Base-by-base conservation (phyloP, 2,329 filamentous ascomycete genomes). In the Hypoxylon sp. region DNA sequence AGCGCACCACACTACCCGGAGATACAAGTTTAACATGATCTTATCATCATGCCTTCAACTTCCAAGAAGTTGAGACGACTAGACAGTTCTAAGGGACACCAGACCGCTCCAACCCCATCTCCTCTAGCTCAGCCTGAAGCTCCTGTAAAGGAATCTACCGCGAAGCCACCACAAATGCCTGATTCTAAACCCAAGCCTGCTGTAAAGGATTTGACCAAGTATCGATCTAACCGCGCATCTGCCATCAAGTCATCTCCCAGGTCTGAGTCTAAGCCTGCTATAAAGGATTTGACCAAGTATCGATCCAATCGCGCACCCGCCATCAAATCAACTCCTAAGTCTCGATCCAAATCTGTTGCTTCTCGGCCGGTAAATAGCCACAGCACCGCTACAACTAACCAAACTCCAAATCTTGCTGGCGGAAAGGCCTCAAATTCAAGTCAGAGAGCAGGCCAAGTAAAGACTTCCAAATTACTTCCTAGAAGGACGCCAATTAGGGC, bases 131-230 rank as follows among this genome's bases (percentile, higher is more conserved):
- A 13, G 17, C 10, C 50, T n/a, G 46, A 50, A 31, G 11, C 14
- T 31, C 17, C 44, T 35, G 6, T 17, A 47, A 53, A 9, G n/a
- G 17, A 52, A 24, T 42, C 22, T 1, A 52, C 44, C n/a, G 26
- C 10, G 17, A 54, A 59, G 3, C 31, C 5, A 1, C 29, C 50
- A 9, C 24, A 50, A 29, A 57, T 39, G 1, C 42, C 44, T 19
- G 14, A 52, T 52, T 6, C 57, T 6, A 57, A 48, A 37, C 14
- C 11, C 11, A 29, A 26, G 11, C 60, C 60, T 26, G 69, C 66
- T 8, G 46, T 71, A 2, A 69, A 71, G 13, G 48, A 64, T 10
- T 24, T 46, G 52, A 19, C 26, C 24, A 65, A 11, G 42, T 39
- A 13, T 50, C 50, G 29, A 46, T 22, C 46, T 9, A 60, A 47